These are phyloP conservation scores for Mortierella alpina DNA, from an alignment of 192 early-diverging fungal species.

Conservation along the genomic window DNA sequence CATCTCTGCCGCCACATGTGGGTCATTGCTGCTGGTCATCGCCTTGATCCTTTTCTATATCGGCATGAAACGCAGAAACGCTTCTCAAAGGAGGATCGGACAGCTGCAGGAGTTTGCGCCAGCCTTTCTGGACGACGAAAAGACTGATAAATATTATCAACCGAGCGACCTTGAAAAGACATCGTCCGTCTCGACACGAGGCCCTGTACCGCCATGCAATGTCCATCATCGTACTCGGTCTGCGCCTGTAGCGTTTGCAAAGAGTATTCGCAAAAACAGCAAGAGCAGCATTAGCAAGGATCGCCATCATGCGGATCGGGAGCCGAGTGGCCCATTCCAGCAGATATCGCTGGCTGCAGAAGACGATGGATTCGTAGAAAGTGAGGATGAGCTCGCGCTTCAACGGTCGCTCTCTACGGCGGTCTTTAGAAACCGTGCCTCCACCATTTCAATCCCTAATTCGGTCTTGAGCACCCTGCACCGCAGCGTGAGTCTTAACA, in stretches of 20 bases:
- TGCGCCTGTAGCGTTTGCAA: constrained; percentile 15
- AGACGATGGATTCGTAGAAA: constrained; percentile 1
- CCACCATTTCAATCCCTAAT: constrained; percentile 9
- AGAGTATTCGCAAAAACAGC: not conserved
- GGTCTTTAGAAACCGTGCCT: not conserved
- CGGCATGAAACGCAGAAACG: constrained; percentile 28
- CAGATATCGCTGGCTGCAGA: constrained; percentile 15
- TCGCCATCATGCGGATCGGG: not conserved
- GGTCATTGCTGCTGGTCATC: constrained; percentile 12
- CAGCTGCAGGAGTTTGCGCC: constrained; percentile 29
- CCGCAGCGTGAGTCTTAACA: constrained; percentile 27
- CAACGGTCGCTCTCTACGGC: constrained; percentile 11
- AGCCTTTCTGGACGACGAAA: constrained; percentile 13
- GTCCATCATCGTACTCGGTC: constrained; percentile 40
- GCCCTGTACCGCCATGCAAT: not conserved
- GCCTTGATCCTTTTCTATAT: constrained; percentile 16
- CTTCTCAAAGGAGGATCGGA: constrained; percentile 7
- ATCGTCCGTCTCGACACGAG: constrained; percentile 1
- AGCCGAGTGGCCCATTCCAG: constrained; percentile 5
- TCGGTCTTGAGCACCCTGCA: constrained; percentile 21
- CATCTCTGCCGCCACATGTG: constrained; percentile 10
- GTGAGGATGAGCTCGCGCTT: constrained; percentile 21
- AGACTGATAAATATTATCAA: constrained; percentile 21
- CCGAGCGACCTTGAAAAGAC: not conserved
- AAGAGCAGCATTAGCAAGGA: not conserved